Base-by-base conservation (phyloP, 176 grass and related monocot species). In the Zea mays region DNA sequence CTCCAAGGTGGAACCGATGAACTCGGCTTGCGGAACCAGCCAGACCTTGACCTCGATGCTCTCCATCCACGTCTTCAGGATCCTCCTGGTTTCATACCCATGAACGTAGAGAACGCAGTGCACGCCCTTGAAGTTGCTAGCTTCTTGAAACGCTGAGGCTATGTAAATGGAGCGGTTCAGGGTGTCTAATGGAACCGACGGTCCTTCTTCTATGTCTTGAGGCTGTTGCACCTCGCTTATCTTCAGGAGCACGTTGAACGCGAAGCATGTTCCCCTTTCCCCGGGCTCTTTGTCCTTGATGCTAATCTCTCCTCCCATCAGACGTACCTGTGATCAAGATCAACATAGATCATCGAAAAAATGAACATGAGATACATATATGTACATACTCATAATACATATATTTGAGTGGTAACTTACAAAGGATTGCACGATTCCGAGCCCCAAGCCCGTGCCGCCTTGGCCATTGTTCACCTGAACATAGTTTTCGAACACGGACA, bases 301-400 rank as follows among this genome's bases (percentile, higher is more conserved):
- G 60, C 74, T 89, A n/a, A 97, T 97, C 69, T 97, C 90, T 7
- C 93, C 93, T n/a, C 93, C 90, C 93, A 93, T 90, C 35, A 97
- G 3, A 17, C 50, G 50, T 5, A 17, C 50, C 49, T 48, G 13
- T 47, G 12, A 50, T 51, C n/a, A n/a, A n/a, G n/a, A n/a, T n/a
- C n/a, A n/a, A n/a, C n/a, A n/a, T n/a, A n/a, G n/a, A n/a, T n/a
- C n/a, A n/a, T n/a, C n/a, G n/a, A n/a, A n/a, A n/a, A n/a, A n/a
- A n/a, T n/a, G n/a, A n/a, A n/a, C n/a, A n/a, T n/a, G n/a, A n/a
- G n/a, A n/a, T n/a, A n/a, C n/a, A n/a, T n/a, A n/a, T n/a, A n/a
- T n/a, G n/a, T n/a, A n/a, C n/a, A n/a, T n/a, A n/a, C n/a, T n/a
- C n/a, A n/a, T n/a, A n/a, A n/a, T n/a, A n/a, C n/a, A n/a, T n/a